Percentiles rank a stretch among this genome's conserved stretches.
Evolutionary conservation across 2,329 filamentous ascomycete species (phyloP).

Genomic region (Amphichorda felina): DNA sequence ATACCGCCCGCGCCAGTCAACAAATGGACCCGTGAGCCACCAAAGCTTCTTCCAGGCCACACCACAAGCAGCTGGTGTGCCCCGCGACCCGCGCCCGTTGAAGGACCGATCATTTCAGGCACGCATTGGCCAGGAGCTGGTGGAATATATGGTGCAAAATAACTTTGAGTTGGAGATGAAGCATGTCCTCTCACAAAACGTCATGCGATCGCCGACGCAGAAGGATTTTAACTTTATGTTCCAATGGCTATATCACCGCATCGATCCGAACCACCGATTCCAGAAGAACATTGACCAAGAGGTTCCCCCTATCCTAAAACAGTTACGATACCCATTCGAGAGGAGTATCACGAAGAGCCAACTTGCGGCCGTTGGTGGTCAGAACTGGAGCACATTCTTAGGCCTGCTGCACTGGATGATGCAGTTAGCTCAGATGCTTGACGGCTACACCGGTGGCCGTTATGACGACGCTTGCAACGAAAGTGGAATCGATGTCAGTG

Average conservation of each 20-base stretch:
- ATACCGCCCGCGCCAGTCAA: slow-evolving; percentile 58
- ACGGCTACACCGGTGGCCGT: slow-evolving; percentile 62
- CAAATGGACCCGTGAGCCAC: slow-evolving; percentile 54
- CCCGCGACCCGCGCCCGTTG: slow-evolving; percentile 75
- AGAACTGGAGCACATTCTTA: slow-evolving; percentile 94
- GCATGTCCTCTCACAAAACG: slow-evolving; percentile 80
- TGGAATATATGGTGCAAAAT: slow-evolving; percentile 84
- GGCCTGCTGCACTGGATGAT: slow-evolving; percentile 98
- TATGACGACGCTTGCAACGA: slow-evolving; percentile 90
- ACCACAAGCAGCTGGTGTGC: slow-evolving; percentile 69
- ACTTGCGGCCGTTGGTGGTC: slow-evolving; percentile 85
- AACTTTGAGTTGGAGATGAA: slow-evolving; percentile 99
- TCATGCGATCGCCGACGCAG: slow-evolving; percentile 86
- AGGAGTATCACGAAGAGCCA: slow-evolving; percentile 95
- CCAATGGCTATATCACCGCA: slow-evolving; percentile 92
- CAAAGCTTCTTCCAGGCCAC: slow-evolving; percentile 94
- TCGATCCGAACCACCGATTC: slow-evolving; percentile 88
- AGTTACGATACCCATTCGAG: slow-evolving; percentile 88
- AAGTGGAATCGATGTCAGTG: slow-evolving; percentile 73
- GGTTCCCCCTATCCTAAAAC: slow-evolving; percentile 83
- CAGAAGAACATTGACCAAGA: slow-evolving; percentile 93
- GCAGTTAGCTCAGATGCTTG: slow-evolving; percentile 90
- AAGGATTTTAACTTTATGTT: slow-evolving; percentile 99
- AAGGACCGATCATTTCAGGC: slow-evolving; percentile 71
- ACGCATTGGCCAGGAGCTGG: slow-evolving; percentile 74